Evolutionary conservation across 225 moss, liverwort and hornwort genomes (phyloP).

Genomic region (Pseudisothecium myosuroides): DNA sequence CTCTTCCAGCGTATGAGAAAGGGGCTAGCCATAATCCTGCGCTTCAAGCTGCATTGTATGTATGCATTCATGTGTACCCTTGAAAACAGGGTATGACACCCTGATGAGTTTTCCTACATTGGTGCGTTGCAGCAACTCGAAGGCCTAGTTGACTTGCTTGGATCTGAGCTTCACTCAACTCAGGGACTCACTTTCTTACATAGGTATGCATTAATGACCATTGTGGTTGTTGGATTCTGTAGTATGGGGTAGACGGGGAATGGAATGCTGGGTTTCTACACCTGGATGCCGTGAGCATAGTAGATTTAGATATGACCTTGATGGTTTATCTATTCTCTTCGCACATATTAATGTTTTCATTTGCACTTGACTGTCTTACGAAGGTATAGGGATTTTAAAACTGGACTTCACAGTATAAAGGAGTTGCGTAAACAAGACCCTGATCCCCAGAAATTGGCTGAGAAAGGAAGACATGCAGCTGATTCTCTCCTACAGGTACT

Average conservation of each 20-base stretch:
- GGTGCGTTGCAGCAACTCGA: conserved; percentile 64
- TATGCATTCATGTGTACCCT: background rate
- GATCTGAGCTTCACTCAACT: conserved; percentile 77
- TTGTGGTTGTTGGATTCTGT: background rate
- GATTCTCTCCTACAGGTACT: conserved; percentile 61
- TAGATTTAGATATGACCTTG: background rate
- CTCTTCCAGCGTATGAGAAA: background rate
- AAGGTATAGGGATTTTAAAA: conserved; percentile 92
- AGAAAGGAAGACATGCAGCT: conserved; percentile 71
- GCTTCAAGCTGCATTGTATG: background rate
- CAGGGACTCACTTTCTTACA: conserved; percentile 86
- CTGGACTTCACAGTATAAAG: conserved; percentile 59
- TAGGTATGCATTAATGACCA: conserved; percentile 14
- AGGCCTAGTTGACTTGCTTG: conserved; percentile 82
- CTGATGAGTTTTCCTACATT: background rate
- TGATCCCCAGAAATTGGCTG: conserved; percentile 53
- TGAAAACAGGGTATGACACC: background rate
- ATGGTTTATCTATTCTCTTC: background rate
- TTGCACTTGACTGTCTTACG: background rate
- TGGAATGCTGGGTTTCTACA: background rate
- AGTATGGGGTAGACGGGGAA: background rate
- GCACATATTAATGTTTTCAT: background rate
- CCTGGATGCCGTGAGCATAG: background rate
- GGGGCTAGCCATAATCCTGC: background rate
- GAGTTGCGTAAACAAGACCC: conserved; percentile 61